Evolutionary conservation across 1,139 yeast genomes (phyloP).

Genomic region (Diutina pseudorugosa): DNA sequence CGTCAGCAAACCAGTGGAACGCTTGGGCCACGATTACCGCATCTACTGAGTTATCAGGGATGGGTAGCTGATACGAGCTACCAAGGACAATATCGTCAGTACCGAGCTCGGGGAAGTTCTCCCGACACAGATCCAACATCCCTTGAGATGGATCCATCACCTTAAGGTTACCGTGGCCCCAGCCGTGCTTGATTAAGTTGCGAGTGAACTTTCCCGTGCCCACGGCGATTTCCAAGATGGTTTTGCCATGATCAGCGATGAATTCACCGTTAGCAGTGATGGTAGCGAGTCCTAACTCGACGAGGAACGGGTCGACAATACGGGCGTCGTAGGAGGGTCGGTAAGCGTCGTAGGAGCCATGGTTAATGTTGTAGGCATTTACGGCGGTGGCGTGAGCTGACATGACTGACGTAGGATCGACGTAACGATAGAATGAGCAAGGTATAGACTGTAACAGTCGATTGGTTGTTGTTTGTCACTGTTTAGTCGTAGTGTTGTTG

Average conservation of each 20-base stretch:
- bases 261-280: conserved; percentile 5
- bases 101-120: conserved; percentile 34
- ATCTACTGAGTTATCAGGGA: conserved; percentile 33
- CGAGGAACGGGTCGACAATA: conserved; percentile 37
- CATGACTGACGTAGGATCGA: neutral
- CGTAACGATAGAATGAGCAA: no score
- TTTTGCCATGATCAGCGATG: conserved; percentile 12
- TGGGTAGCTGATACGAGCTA: conserved; percentile 38
- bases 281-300: conserved; percentile 13
- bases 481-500: no score
- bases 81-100: conserved; percentile 19
- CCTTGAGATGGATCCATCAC: conserved; percentile 53
- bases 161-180: conserved; percentile 14
- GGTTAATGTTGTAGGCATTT: conserved; percentile 42
- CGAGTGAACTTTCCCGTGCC: conserved; percentile 60
- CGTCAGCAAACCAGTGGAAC: conserved; percentile 57
- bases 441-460: no score
- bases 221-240: conserved; percentile 44
- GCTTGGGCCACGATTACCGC: conserved; percentile 52
- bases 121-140: conserved; percentile 37
- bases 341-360: conserved; percentile 37
- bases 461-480: no score
- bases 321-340: conserved; percentile 42
- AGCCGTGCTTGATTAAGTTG: conserved; percentile 30
- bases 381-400: conserved; percentile 24